Conservation (phyloP, 1,284 basidiomycete species). For the Puccinia sorghi region DNA sequence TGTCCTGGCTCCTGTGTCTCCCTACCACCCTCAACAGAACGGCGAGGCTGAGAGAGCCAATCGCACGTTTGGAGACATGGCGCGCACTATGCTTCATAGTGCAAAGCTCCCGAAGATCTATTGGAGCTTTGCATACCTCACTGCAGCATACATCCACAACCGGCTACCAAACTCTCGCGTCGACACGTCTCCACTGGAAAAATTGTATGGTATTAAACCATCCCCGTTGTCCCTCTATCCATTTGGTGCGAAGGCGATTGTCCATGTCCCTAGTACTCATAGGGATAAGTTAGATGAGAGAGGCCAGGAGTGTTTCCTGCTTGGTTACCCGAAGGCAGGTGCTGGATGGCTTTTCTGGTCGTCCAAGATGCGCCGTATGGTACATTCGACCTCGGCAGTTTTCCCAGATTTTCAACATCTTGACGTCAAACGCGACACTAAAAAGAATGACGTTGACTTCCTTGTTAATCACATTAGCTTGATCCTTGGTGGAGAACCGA, state of each 20-base stretch:
- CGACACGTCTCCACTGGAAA: background rate
- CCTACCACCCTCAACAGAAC: constrained; percentile 18
- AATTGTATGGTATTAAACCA: too few species aligned
- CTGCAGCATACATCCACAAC: background rate
- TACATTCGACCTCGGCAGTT: background rate
- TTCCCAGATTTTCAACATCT: background rate
- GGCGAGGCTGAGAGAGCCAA: constrained; percentile 13
- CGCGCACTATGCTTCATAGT: background rate
- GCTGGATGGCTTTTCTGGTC: constrained; percentile 11
- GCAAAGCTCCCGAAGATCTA: background rate
- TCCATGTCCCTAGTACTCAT: background rate
- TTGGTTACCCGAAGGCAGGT: background rate
- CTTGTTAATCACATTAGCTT: background rate
- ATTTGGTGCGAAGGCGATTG: background rate
- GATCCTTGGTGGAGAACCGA: background rate
- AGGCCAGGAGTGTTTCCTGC: background rate
- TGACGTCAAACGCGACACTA: background rate
- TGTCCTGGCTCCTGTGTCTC: background rate
- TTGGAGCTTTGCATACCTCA: constrained; percentile 5
- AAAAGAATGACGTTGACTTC: background rate
- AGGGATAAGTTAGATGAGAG: background rate
- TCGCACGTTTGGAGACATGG: constrained; percentile 7
- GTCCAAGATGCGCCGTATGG: background rate
- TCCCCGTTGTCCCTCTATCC: too few species aligned
- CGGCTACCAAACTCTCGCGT: background rate